phyloP scores from a whole-genome alignment of 2,329 filamentous ascomycete genomes.

The Nothopassalora personata region DNA sequence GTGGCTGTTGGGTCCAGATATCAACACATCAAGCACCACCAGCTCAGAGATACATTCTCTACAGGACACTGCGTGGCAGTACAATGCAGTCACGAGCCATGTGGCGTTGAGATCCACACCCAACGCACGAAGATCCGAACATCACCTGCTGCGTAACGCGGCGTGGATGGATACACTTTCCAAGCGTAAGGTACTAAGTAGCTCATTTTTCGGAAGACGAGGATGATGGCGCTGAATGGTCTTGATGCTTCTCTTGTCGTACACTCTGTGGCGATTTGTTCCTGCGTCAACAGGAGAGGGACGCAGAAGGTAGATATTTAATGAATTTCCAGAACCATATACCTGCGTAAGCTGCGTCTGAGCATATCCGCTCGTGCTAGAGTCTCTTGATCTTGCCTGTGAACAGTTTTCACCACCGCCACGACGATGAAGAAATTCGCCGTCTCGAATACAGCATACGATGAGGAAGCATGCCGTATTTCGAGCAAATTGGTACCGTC shows the following conservation, averaged over 20 bases:
- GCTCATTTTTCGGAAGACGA: background rate
- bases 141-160: background rate
- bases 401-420: background rate
- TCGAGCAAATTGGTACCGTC: conserved; percentile 7
- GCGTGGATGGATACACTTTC: background rate
- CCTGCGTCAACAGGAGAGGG: background rate
- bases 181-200: background rate
- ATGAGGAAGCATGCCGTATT: conserved; percentile 11
- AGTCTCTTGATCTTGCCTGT: background rate
- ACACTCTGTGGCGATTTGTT: background rate
- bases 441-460: conserved; percentile 18
- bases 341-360: background rate
- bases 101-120: background rate
- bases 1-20: no score
- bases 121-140: background rate
- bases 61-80: no score
- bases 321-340: background rate
- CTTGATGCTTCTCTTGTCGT: background rate
- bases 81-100: no score
- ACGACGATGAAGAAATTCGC: conserved; percentile 12
- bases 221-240: background rate
- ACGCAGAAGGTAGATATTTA: background rate
- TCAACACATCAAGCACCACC: no score
- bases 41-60: no score
- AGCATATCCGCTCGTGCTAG: background rate